Evolutionary conservation across 345 rosid genomes (phyloP), one percentile per base, ranked within the genome.

Genomic region (Acer negundo): DNA sequence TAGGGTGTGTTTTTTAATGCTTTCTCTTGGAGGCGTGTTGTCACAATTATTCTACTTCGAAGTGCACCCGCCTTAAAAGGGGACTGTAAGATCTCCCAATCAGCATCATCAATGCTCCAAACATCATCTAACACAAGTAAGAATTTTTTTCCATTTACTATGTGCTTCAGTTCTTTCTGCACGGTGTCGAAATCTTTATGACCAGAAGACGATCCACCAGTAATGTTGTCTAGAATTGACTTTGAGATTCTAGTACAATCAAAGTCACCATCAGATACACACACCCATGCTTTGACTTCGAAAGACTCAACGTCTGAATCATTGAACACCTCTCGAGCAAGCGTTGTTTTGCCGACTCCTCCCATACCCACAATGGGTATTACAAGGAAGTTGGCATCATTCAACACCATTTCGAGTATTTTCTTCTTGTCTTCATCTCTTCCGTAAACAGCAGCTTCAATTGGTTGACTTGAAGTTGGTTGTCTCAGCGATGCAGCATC

Each of bases 261-360:
- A n/a, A n/a, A n/a, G n/a, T n/a, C n/a, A 20, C 24, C 26, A 72
- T 56, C 8, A 58, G 75, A 72, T 28, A 61, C 76, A 13, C 67
- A 61, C 1, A 73, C 76, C 67, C 76, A 73, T 12, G 58, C 67
- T 1, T 10, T 61, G 0, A 22, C 13, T 0, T 73, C 3, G 17
- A 73, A 73, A 58, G 26, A 11, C 13, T 15, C 1, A 28, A 22
- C 8, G 0, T n/a, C 3, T 0, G 6, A 1, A 13, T 40, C 40
- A 20, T 35, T 71, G 17, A 2, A 38, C 11, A 20, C 35, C 23
- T 11, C 28, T 0, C 51, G 46, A 62, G 77, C 77, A 10, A 74
- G 69, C 0, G 61, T 74, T 19, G 77, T 75, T 51, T 64, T 49
- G 1, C 77, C 77, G 6, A 64, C 20, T 0, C 70, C 70, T 10